Conservation (phyloP, 495 filamentous ascomycete species). For the Xylaria cubensis region DNA sequence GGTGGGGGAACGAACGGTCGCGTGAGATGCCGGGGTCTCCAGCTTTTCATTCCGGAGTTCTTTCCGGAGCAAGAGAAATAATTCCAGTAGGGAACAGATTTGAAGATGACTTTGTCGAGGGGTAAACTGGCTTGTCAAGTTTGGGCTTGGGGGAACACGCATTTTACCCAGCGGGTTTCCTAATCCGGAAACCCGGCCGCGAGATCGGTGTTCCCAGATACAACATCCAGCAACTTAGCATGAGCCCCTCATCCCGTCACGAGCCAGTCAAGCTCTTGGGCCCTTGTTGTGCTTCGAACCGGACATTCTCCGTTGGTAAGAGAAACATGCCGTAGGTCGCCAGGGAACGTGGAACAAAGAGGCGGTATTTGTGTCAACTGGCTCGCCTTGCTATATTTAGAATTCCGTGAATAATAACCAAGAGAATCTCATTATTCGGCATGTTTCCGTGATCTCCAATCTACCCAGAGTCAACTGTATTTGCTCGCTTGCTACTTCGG, state of each 20-base stretch:
- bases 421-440: not conserved
- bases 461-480: not conserved
- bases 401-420: not conserved
- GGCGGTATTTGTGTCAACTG: not conserved
- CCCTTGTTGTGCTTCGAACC: conserved; percentile 9
- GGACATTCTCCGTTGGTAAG: not conserved
- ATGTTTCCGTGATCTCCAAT: not conserved
- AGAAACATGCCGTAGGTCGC: not conserved
- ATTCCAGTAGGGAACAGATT: not conserved
- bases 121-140: conserved; percentile 18
- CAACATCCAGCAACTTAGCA: conserved; percentile 5
- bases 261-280: conserved; percentile 12
- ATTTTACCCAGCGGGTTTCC: conserved; percentile 42
- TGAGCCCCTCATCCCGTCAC: conserved; percentile 18
- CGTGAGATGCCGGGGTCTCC: conserved; percentile 21
- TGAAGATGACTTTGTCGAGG: conserved; percentile 12
- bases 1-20: conserved; percentile 17
- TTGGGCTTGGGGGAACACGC: conserved; percentile 29
- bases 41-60: not conserved
- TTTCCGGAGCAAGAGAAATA: not conserved
- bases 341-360: not conserved
- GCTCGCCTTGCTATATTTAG: not conserved
- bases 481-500: not conserved
- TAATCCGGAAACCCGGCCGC: conserved; percentile 34
- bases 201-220: conserved; percentile 8